Base-by-base conservation (phyloP, 2,329 filamentous ascomycete species). In the Microcera coccophila region DNA sequence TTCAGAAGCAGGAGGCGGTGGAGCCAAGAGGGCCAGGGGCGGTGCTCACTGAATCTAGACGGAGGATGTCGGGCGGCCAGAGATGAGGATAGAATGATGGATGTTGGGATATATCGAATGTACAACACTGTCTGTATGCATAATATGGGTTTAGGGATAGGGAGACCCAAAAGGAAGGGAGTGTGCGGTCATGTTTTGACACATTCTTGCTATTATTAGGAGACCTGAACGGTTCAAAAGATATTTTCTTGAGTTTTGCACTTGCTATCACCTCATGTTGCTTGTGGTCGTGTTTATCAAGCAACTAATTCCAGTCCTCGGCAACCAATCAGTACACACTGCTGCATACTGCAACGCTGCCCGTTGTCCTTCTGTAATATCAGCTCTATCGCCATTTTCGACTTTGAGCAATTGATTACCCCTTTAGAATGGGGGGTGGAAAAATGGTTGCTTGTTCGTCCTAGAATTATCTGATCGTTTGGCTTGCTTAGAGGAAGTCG, bases 21-120 rank as follows among this genome's bases (percentile, higher is more conserved):
- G 69, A 16, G 67, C 67, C 3, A 72, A 72, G 58, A 59, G 70
- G 45, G 65, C 67, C 4, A 60, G 69, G 26, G n/a, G n/a, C n/a
- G 69, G 69, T 45, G 64, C 63, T 17, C 66, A 68, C 33, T 69
- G 55, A 60, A n/a, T 14, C 11, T 28, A 28, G 9, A 14, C 24
- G 14, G 24, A 14, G 24, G 14, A 9, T 28, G 9, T 9, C 24
- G 24, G 29, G 29, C 15, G 29, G 29, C 8, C n/a, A 17, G 22
- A n/a, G 22, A 26, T 12, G 22, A 26, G 22, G 22, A 26, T 26
- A 26, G 7, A 19, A 18, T 36, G 9, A 12, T 12, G 22, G 7
- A 26, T 26, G 7, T 26, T 41, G 40, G 40, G 31, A 41, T 57
- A 53, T 58, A 56, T 41, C 38, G 40, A 28, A 41, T 57, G 55